Base-by-base conservation (phyloP, 352 stramenopile genomes). In the Phytophthora syringae region DNA sequence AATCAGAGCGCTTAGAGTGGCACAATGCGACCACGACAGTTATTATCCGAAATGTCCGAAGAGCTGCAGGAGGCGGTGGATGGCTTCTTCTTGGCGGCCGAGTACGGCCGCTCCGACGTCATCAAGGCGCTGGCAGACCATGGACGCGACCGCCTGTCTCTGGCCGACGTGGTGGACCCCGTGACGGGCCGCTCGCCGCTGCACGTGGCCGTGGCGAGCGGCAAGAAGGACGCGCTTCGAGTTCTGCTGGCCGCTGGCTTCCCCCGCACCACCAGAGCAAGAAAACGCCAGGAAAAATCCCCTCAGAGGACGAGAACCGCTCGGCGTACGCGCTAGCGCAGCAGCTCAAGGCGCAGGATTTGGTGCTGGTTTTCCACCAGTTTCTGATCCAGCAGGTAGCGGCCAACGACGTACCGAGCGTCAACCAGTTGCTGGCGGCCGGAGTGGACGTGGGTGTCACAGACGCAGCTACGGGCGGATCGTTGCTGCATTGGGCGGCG, bases 301-400 rank as follows among this genome's bases (percentile, higher is more conserved):
- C 21, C 21, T 20, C 47, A 44, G 27, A 61, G 21, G 9, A n/a
- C 2, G 18, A 0, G 25, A 80, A 78, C 47, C 69, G 61, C 36
- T 88, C 87, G 7, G 75, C 88, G 22, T 95, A 94, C 60, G 68
- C 70, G 43, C 51, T 96, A 24, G 86, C 88, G 13, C 64, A 89
- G 61, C 63, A 87, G 43, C 64, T 88, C 21, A 72, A 86, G 42
- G 76, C 77, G 24, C 55, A 74, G 30, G 82, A 93, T 32, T 65
- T 94, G 21, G 49, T 96, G 25, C 77, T 88, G 51, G 86, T 94
- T 22, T 96, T 96, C 56, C 84, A 92, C 55, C 88, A 96, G 68
- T 96, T 94, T 63, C 65, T 86, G n/a, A 86, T 96, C 43, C 88
- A 96, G 57, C 79, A 96, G 45, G 74, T 96, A 28, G 88, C 88